Percentiles rank a stretch among this genome's conserved stretches.
Evolutionary conservation across 2,329 filamentous ascomycete species (phyloP).

Genomic region (Xylaria sp.): DNA sequence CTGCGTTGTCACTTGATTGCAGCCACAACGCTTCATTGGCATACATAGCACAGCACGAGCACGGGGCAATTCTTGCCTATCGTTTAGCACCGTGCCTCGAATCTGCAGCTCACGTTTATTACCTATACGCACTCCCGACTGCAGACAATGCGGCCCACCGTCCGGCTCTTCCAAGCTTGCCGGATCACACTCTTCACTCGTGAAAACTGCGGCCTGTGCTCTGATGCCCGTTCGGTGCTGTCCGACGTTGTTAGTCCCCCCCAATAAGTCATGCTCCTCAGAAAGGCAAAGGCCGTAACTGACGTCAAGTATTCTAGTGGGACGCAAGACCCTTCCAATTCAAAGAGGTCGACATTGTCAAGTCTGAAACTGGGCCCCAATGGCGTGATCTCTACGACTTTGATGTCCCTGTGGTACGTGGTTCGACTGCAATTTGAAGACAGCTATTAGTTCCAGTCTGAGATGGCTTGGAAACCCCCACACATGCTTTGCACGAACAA

Average conservation of each 20-base stretch:
- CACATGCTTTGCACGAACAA: too few species aligned
- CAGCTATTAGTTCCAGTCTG: background rate
- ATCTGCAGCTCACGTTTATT: too few species aligned
- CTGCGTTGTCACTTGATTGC: background rate
- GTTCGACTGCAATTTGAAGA: background rate
- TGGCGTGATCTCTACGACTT: constrained; percentile 82
- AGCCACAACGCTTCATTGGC: background rate
- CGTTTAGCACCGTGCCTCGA: background rate
- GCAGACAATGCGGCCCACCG: constrained; percentile 56
- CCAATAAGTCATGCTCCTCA: too few species aligned
- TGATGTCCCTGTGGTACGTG: constrained; percentile 76
- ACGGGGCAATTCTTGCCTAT: background rate
- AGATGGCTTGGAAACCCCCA: background rate
- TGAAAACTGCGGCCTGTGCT: constrained; percentile 72
- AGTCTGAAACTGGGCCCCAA: constrained; percentile 57
- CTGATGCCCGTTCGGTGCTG: constrained; percentile 69
- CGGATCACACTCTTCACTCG: constrained; percentile 79
- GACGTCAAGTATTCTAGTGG: too few species aligned
- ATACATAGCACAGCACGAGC: background rate
- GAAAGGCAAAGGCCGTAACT: too few species aligned
- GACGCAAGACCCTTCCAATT: constrained; percentile 70
- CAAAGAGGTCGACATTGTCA: constrained; percentile 72
- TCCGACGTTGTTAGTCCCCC: too few species aligned
- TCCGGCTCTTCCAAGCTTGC: constrained; percentile 57
- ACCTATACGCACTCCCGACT: background rate